A percentile compares a stretch with the other conserved stretches of the same genome.
Evolutionary conservation across 2,329 filamentous ascomycete species (phyloP).

Genomic region (Verruconis gallopava): DNA sequence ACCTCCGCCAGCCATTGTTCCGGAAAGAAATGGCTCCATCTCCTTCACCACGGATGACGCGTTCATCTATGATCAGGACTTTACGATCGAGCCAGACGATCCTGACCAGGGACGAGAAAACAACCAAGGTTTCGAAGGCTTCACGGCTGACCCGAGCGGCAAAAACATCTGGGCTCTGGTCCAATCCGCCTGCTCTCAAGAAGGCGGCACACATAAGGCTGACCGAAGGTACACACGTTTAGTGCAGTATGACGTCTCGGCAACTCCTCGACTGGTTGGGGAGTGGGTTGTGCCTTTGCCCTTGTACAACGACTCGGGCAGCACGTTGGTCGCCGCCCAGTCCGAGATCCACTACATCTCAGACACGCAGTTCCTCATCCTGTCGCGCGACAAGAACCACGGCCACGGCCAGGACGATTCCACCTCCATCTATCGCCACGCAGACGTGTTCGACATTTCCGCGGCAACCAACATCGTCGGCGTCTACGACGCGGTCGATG

Average conservation of each 20-base stretch:
- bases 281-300: constrained; percentile 58
- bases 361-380: constrained; percentile 50
- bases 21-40: constrained; percentile 46
- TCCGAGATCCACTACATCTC: constrained; percentile 55
- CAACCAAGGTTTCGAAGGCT: constrained; percentile 63
- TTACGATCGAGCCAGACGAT: constrained; percentile 39
- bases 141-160: constrained; percentile 50
- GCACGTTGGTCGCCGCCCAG: constrained; percentile 47
- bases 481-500: constrained; percentile 21
- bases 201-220: constrained; percentile 23
- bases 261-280: constrained; percentile 35
- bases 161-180: constrained; percentile 51
- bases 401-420: constrained; percentile 44
- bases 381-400: constrained; percentile 49
- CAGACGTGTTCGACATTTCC: constrained; percentile 55
- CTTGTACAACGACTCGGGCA: constrained; percentile 37
- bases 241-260: constrained; percentile 49
- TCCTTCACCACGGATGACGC: constrained; percentile 52
- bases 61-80: constrained; percentile 42
- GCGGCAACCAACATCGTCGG: constrained; percentile 48
- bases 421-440: constrained; percentile 50
- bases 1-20: constrained; percentile 52
- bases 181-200: constrained; percentile 51
- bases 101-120: constrained; percentile 52
- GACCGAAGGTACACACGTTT: constrained; percentile 47